Base-by-base conservation (phyloP, 805 yeast species). In the Cephaloascus fragrans region DNA sequence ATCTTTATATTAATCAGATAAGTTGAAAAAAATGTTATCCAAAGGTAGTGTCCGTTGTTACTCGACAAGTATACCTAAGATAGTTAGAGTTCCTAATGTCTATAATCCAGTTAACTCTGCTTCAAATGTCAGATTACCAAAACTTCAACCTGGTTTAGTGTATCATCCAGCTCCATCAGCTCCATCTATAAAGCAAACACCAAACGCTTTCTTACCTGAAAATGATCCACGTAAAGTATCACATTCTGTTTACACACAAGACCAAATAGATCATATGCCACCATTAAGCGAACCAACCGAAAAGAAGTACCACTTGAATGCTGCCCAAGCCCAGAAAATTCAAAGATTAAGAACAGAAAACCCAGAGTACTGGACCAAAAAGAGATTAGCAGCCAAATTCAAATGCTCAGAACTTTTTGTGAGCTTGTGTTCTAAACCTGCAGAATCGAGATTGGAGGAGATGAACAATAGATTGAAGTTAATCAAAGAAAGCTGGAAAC, bases 161-260 rank as follows among this genome's bases (percentile, higher is more conserved):
- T 67, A 64, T 49, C 68, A 73, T 45, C 80, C 79, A 16, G 72
- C 86, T 33, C 88, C 87, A 18, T 73, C 89, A 3, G 71, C 83
- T 12, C 67, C 80, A 19, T 59, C 72, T 10, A 61, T 69, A 41
- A 61, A 75, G 57, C 71, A 63, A 54, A 80, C 93, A 2, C 94
- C 95, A 15, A 68, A 67, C 38, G 76, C 79, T 2, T 85, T 85
- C 54, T 56, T 85, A 41, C 87, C 93, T 9, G 46, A 60, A 4
- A 59, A 56, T 33, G 86, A 83, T 51, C 75, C 77, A 34, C 71
- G 93, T 47, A 65, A 68, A 39, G 59, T 55, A 2, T 48, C 67
- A 9, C 47, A 57, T 28, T 51, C 58, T 8, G 55, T 56, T 18
- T 45, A 45, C 19, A 43, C 41, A 32, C 52, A 46, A 8, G 58